Evolutionary conservation across 75 land plant genomes (phyloP).

Genomic region (Sequoiadendron giganteum): DNA sequence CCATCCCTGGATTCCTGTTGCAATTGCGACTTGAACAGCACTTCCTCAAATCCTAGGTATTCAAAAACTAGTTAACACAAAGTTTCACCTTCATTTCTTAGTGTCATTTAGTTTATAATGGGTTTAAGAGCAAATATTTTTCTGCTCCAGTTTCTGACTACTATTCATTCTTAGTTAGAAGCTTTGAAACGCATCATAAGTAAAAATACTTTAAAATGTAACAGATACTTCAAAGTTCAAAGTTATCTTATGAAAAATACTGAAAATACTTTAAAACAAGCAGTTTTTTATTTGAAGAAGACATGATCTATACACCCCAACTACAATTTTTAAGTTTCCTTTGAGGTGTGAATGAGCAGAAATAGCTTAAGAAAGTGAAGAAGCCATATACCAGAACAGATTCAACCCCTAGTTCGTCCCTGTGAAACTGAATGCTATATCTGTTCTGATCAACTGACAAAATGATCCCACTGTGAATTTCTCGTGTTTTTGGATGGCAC

Average conservation of each 20-base stretch:
- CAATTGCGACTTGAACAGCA: neutral
- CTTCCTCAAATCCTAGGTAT: neutral
- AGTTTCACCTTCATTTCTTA: neutral
- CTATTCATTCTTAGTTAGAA: too few relatives aligned
- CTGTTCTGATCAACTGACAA: conserved; percentile 41
- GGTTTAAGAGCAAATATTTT: too few relatives aligned
- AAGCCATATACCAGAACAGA: conserved; percentile 14
- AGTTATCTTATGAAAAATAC: neutral
- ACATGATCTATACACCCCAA: neutral
- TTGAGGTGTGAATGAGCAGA: neutral
- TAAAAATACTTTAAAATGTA: neutral
- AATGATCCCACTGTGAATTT: conserved; percentile 43
- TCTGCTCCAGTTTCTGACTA: too few relatives aligned
- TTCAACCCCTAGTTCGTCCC: conserved; percentile 51
- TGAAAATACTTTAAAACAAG: neutral
- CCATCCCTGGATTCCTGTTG: neutral
- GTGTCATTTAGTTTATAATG: neutral
- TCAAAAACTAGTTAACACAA: neutral
- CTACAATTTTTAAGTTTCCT: neutral
- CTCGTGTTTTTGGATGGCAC: conserved; percentile 43
- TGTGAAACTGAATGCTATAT: conserved; percentile 52
- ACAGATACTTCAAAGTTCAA: neutral
- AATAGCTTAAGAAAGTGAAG: neutral
- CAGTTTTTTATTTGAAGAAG: neutral
- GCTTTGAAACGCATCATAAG: too few relatives aligned